Evolutionary conservation across 2,329 filamentous ascomycete genomes (phyloP).

Genomic region (Nemania sp.): DNA sequence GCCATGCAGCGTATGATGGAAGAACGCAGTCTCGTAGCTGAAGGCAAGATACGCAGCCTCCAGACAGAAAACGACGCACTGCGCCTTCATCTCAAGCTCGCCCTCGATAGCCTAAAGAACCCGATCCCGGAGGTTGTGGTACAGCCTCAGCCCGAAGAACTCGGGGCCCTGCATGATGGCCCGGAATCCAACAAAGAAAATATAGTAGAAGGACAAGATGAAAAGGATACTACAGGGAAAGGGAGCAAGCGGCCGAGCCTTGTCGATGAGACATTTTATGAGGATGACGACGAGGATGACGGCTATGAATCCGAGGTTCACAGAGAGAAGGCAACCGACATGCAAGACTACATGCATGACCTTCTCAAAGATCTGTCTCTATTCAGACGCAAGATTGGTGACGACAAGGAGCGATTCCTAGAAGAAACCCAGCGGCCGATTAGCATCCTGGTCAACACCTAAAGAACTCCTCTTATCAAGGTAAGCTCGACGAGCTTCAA

Average conservation of each 20-base stretch:
- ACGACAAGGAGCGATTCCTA: slow-evolving; percentile 75
- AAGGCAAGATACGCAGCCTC: slow-evolving; percentile 90
- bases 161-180: slow-evolving; percentile 25
- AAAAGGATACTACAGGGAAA: slow-evolving; percentile 42
- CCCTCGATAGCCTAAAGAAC: slow-evolving; percentile 84
- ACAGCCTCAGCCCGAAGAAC: slow-evolving; percentile 32
- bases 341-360: slow-evolving; percentile 84
- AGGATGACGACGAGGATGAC: slow-evolving; percentile 54
- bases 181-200: slow-evolving; percentile 42
- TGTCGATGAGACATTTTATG: slow-evolving; percentile 64
- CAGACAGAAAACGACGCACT: slow-evolving; percentile 90
- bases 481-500: too few relatives aligned
- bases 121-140: slow-evolving; percentile 71
- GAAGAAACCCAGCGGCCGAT: slow-evolving; percentile 62
- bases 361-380: slow-evolving; percentile 78
- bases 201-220: slow-evolving; percentile 34
- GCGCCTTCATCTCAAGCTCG: slow-evolving; percentile 83
- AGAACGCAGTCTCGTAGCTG: slow-evolving; percentile 84
- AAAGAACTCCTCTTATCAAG: not conserved
- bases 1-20: slow-evolving; percentile 96
- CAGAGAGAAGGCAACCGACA: slow-evolving; percentile 61
- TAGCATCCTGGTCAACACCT: slow-evolving; percentile 48
- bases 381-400: slow-evolving; percentile 83
- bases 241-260: slow-evolving; percentile 35
- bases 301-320: slow-evolving; percentile 49